Conservation (phyloP, 1,284 basidiomycete genomes). For the Tylopilus sp. region DNA sequence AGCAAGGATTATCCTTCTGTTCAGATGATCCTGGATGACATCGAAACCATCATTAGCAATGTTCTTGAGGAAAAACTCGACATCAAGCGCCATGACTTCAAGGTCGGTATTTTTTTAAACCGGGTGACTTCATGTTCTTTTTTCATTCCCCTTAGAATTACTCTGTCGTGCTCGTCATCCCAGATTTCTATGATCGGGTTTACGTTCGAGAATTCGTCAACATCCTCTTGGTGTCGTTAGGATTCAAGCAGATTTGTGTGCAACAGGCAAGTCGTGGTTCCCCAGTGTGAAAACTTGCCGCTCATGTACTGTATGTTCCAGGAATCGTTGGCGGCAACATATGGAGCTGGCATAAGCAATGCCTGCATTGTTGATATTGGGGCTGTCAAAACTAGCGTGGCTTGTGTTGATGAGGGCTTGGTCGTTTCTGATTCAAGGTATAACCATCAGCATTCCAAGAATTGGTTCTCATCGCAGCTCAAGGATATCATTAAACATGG, state of each 20-base stretch:
- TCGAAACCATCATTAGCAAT: conserved; percentile 65
- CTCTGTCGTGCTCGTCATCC: conserved; percentile 86
- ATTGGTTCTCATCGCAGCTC: conserved; percentile 7
- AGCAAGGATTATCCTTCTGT: conserved; percentile 67
- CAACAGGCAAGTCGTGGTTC: conserved; percentile 63
- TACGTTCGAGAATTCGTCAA: conserved; percentile 81
- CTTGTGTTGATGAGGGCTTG: conserved; percentile 94
- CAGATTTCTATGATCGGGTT: conserved; percentile 83
- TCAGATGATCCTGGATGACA: conserved; percentile 70
- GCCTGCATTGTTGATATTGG: conserved; percentile 97
- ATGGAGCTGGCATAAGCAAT: conserved; percentile 90
- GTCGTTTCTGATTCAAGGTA: conserved; percentile 86
- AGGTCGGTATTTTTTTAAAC: conserved; percentile 40
- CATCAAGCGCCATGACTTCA: conserved; percentile 55
- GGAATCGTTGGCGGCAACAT: conserved; percentile 91
- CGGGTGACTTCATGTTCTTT: conserved; percentile 2
- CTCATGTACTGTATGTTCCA: conserved; percentile 30
- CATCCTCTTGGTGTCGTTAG: conserved; percentile 75
- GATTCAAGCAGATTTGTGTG: conserved; percentile 86
- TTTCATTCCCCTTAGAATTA: conserved; percentile 49
- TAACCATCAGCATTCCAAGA: conserved; percentile 7
- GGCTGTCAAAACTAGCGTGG: conserved; percentile 76
- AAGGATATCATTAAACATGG: conserved; percentile 82
- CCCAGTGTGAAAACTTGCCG: neutral
- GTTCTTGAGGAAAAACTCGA: conserved; percentile 60